Percentiles rank a stretch among this genome's conserved stretches.
These are phyloP conservation scores for Penicillium sp. DNA, from an alignment of 2,329 filamentous ascomycete species.

Conservation along the genomic window DNA sequence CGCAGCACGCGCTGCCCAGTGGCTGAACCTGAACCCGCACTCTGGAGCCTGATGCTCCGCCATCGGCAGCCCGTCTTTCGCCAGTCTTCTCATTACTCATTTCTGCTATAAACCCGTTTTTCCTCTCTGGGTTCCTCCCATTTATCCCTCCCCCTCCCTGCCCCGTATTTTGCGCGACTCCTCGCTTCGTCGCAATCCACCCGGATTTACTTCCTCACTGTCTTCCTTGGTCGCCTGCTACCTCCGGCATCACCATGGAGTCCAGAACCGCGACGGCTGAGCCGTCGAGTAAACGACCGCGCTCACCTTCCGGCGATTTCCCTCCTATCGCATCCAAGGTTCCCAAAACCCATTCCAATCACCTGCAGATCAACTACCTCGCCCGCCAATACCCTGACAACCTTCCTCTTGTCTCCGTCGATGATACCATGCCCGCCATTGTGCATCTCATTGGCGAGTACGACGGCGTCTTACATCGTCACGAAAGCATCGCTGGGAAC, in stretches of 20 bases:
- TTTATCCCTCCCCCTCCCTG: too few relatives aligned
- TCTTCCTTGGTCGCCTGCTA: not conserved
- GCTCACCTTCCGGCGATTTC: conserved; percentile 39
- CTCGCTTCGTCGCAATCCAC: too few relatives aligned
- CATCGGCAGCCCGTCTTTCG: too few relatives aligned
- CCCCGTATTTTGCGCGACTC: too few relatives aligned
- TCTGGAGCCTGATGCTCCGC: too few relatives aligned
- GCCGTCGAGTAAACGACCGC: conserved; percentile 38
- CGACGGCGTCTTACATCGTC: conserved; percentile 72
- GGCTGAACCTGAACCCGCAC: too few relatives aligned
- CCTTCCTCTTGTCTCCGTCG: conserved; percentile 53
- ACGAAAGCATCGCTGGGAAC: conserved; percentile 78
- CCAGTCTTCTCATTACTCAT: too few relatives aligned
- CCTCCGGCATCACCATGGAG: conserved; percentile 25
- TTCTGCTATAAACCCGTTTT: too few relatives aligned
- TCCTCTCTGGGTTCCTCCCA: too few relatives aligned
- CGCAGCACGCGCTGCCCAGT: too few relatives aligned
- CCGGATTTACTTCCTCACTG: too few relatives aligned
- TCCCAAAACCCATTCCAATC: conserved; percentile 49
- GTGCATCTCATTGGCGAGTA: conserved; percentile 67
- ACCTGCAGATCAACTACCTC: conserved; percentile 61
- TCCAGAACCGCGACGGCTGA: conserved; percentile 30
- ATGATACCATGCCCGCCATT: conserved; percentile 66
- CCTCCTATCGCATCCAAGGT: conserved; percentile 43
- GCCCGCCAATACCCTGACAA: conserved; percentile 55